Conservation (phyloP, 176 grass and related monocot species). For the Avena atlantica region DNA sequence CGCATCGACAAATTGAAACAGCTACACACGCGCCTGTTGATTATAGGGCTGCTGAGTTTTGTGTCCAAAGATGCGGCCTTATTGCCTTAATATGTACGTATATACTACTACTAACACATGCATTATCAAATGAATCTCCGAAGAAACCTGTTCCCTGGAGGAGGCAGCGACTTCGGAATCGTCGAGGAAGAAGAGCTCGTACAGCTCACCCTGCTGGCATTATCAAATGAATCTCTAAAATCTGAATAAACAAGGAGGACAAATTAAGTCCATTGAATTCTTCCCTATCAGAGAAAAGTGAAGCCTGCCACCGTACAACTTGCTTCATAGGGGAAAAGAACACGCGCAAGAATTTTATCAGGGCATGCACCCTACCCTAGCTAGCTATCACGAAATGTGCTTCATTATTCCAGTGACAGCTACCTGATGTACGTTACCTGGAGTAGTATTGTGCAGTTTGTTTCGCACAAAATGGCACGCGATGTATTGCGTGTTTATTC, state of each 20-base stretch:
- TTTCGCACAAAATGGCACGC: background rate
- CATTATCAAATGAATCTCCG: background rate
- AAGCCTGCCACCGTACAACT: no score
- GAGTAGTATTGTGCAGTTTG: background rate
- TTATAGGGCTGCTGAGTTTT: background rate
- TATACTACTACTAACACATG: background rate
- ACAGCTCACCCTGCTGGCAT: background rate
- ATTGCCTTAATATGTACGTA: background rate
- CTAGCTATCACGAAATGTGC: background rate
- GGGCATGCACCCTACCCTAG: no score
- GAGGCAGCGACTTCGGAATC: background rate
- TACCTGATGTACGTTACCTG: background rate
- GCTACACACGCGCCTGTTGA: background rate
- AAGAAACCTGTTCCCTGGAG: background rate
- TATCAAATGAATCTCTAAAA: no score
- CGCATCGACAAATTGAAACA: background rate
- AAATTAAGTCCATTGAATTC: no score
- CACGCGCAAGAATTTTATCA: background rate
- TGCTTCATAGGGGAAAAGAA: background rate
- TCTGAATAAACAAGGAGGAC: background rate
- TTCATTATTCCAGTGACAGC: background rate
- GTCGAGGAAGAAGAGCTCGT: background rate
- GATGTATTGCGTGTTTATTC: background rate
- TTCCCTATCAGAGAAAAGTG: background rate
- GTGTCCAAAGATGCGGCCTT: background rate